Evolutionary conservation across 306 rosid species (phyloP).

Genomic region (Pyrus communis): DNA sequence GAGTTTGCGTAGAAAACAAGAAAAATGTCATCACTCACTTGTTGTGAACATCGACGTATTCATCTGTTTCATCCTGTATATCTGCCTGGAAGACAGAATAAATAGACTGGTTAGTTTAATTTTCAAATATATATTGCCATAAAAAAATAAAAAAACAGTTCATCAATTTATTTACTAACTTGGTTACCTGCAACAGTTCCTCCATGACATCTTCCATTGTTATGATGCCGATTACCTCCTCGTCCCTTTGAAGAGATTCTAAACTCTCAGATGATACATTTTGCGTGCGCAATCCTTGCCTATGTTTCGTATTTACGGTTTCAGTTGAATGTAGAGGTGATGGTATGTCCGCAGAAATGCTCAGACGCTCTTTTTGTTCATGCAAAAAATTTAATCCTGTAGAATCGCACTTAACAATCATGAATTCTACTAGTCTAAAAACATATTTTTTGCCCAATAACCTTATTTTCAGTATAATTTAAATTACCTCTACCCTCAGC

Average conservation of each 20-base stretch:
- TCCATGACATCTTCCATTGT: constrained; percentile 91
- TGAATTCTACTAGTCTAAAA: not conserved
- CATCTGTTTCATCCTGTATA: constrained; percentile 81
- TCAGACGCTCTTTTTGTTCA: constrained; percentile 18
- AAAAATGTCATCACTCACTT: constrained; percentile 32
- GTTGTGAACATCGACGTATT: constrained; percentile 47
- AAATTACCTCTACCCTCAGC: constrained; percentile 25
- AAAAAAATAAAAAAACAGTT: not conserved
- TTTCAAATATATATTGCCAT: not conserved
- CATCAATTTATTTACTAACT: not conserved
- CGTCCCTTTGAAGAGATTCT: constrained; percentile 37
- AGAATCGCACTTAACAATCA: not conserved
- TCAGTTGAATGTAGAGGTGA: constrained; percentile 19
- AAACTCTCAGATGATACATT: constrained; percentile 20
- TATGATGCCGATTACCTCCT: constrained; percentile 64
- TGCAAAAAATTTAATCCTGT: constrained; percentile 21
- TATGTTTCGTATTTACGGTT: not conserved
- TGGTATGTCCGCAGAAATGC: constrained; percentile 3
- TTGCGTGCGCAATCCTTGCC: not conserved
- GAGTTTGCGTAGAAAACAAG: not conserved
- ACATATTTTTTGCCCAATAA: not conserved
- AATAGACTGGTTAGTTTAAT: not conserved
- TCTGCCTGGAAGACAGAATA: constrained; percentile 39
- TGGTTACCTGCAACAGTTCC: constrained; percentile 64
- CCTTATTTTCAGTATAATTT: not conserved